Percentiles rank a stretch among this genome's conserved stretches.
Conservation (phyloP, 2,329 filamentous ascomycete genomes). For the Aspergillus sclerotialis region DNA sequence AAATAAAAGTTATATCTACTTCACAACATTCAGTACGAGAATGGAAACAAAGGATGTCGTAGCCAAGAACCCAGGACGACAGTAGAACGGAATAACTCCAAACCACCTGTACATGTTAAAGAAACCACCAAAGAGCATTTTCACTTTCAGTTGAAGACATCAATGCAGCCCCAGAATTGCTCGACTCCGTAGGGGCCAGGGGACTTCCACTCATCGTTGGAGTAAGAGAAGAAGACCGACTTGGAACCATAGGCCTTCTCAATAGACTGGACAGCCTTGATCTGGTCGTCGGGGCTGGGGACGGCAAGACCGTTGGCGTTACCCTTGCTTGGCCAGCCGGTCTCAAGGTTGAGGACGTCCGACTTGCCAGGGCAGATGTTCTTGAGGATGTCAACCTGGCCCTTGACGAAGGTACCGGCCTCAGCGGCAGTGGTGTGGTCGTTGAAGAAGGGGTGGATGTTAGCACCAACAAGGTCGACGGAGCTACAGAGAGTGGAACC, state of each 20-base stretch:
- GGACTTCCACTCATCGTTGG: constrained; percentile 76
- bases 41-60: constrained; percentile 6
- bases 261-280: constrained; percentile 65
- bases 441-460: constrained; percentile 96
- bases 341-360: constrained; percentile 77
- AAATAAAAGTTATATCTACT: constrained; percentile 8
- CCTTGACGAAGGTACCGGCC: constrained; percentile 69
- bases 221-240: constrained; percentile 74
- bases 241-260: constrained; percentile 57
- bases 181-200: constrained; percentile 65
- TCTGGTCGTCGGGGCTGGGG: constrained; percentile 62
- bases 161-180: constrained; percentile 67
- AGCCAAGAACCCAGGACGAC: constrained; percentile 10
- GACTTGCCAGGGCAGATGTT: constrained; percentile 64
- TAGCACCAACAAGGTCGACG: constrained; percentile 74
- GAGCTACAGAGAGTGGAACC: constrained; percentile 57
- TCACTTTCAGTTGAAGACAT: constrained; percentile 40
- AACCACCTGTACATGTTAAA: constrained; percentile 8
- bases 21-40: constrained; percentile 1
- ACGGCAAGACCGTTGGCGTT: constrained; percentile 64
- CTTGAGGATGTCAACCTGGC: constrained; percentile 66
- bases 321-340: constrained; percentile 76
- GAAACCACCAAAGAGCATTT: constrained; percentile 2
- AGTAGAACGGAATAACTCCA: constrained; percentile 11
- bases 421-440: constrained; percentile 51